Base-by-base conservation (phyloP, 106 monocot genomes). In the Phalaenopsis aphrodite region DNA sequence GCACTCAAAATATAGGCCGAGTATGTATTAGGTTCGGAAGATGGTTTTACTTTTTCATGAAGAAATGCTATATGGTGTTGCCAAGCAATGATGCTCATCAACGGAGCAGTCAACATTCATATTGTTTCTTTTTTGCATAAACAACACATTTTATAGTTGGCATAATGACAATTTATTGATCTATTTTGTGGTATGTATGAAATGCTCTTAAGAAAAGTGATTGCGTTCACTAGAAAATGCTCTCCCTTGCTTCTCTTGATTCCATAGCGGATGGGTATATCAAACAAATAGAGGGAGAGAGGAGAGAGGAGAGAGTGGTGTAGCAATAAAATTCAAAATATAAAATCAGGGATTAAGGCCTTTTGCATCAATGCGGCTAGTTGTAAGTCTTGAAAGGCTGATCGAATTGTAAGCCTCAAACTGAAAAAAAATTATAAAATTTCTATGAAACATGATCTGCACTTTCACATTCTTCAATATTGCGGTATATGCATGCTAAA, bases 191-290 rank as follows among this genome's bases (percentile, higher is more conserved):
- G 30, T 30, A 30, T 30, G 30, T 30, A 30, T 30, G 30, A 30
- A 30, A 30, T 0, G 30, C 30, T 0, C 30, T 30, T 30, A 30
- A 30, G 58, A 15, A 46, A 46, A 46, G 46, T 46, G 46, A 58
- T 15, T n/a, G 57, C 57, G 57, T 17, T 17, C 18, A 15, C 18
- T 58, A 58, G 57, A 58, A 58, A 58, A 58, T 8, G 57, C 57
- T 58, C 57, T 58, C 57, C 57, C 57, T 58, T 58, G 57, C 57
- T 58, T 58, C 57, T 58, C 10, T 58, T 58, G 57, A 58, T 58
- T 58, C 57, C 57, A 58, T 58, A 58, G 57, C 57, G 57, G 57
- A 58, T 58, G 57, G 57, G 57, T 58, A 58, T n/a, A n/a, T n/a
- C n/a, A n/a, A n/a, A 30, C 30, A 30, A 30, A 30, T 30, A 30